phyloP scores from a whole-genome alignment of 768 basidiomycete species.

The Tephrocybe sp. region DNA sequence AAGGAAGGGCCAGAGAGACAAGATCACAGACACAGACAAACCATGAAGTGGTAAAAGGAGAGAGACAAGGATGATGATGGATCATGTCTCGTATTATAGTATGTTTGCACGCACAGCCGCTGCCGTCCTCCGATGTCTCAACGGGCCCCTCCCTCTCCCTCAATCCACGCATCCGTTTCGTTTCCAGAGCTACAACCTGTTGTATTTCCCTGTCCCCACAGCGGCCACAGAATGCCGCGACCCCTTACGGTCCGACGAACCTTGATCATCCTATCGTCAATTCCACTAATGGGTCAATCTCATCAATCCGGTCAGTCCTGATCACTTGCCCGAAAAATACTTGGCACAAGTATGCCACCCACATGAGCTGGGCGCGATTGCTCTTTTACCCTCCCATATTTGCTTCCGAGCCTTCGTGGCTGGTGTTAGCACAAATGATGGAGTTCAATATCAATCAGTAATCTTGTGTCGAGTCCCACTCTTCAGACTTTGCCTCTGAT shows the following conservation, averaged over 20 bases:
- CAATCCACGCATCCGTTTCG: background rate
- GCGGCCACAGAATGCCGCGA: conserved; percentile 24
- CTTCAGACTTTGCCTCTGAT: background rate
- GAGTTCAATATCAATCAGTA: no score
- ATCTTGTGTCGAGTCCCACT: no score
- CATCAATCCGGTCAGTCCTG: background rate
- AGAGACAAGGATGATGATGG: conserved; percentile 5
- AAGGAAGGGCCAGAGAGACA: conserved; percentile 22
- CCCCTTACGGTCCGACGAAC: conserved; percentile 13
- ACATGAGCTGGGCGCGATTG: background rate
- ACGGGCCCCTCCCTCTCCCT: background rate
- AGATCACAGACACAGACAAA: conserved; percentile 23
- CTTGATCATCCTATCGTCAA: background rate
- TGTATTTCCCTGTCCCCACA: background rate
- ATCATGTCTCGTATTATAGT: conserved; percentile 19
- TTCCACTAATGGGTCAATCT: background rate
- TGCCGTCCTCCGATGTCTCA: background rate
- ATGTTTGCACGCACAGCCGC: conserved; percentile 11
- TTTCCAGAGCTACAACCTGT: background rate
- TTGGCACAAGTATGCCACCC: background rate
- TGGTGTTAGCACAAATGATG: no score
- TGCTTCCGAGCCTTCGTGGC: background rate
- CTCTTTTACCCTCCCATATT: background rate
- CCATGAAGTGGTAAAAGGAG: conserved; percentile 25
- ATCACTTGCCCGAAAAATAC: background rate